These are phyloP conservation scores for Hyphodiscus hymeniophilus DNA, from an alignment of 495 filamentous ascomycete species.

Conservation along the genomic window DNA sequence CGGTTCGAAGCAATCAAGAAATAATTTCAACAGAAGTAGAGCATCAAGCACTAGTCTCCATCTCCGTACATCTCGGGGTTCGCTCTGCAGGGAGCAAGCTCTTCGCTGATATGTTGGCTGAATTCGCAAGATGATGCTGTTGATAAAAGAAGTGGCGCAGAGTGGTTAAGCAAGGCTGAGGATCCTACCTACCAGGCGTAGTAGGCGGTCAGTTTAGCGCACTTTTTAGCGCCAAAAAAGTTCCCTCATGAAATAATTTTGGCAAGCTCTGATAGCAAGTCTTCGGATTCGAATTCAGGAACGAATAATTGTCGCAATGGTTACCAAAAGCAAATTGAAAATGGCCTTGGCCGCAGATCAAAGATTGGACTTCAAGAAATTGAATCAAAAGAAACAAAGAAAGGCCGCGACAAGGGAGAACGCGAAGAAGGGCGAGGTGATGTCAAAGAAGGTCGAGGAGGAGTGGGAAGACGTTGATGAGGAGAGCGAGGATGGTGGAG, in stretches of 20 bases:
- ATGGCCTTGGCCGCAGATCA: slow-evolving; percentile 59
- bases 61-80: no score
- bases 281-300: background rate
- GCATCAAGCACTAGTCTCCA: no score
- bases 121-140: no score
- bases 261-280: slow-evolving; percentile 2
- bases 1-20: no score
- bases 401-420: slow-evolving; percentile 37
- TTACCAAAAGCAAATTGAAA: slow-evolving; percentile 56
- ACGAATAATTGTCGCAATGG: slow-evolving; percentile 33
- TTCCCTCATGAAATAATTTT: slow-evolving; percentile 11
- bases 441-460: slow-evolving; percentile 33
- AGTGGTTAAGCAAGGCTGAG: no score
- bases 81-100: no score
- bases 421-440: slow-evolving; percentile 38
- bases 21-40: no score
- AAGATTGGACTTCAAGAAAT: slow-evolving; percentile 57
- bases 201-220: slow-evolving; percentile 14
- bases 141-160: no score
- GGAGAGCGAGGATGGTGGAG: slow-evolving; percentile 16
- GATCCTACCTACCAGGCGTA: no score
- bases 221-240: slow-evolving; percentile 5
- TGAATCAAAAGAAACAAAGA: slow-evolving; percentile 47
- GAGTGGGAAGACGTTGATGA: slow-evolving; percentile 37
- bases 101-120: no score